phyloP scores from a whole-genome alignment of 1,284 basidiomycete genomes.

The Pyrrhoderma lamaoense region DNA sequence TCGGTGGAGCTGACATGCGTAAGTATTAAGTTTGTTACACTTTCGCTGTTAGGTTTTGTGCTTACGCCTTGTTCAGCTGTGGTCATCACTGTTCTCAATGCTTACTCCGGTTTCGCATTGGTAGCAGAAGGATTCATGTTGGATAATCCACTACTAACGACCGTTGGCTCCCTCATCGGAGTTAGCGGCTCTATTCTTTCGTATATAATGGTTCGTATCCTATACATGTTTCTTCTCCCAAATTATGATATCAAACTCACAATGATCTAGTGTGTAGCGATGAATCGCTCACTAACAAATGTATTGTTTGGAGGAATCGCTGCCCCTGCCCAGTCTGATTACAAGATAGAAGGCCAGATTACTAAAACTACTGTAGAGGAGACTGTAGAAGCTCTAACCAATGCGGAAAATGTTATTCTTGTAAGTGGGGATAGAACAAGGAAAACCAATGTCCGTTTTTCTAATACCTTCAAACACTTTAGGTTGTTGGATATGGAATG shows the following conservation, averaged over 20 bases:
- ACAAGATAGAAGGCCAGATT: constrained; percentile 75
- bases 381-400: constrained; percentile 64
- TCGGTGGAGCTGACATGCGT: constrained; percentile 90
- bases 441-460: too few relatives aligned
- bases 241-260: too few relatives aligned
- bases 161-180: constrained; percentile 75
- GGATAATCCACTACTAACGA: constrained; percentile 75
- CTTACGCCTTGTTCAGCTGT: constrained; percentile 53
- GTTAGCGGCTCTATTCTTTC: constrained; percentile 85
- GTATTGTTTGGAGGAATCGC: constrained; percentile 77
- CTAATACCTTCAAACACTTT: background rate
- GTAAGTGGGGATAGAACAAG: too few relatives aligned
- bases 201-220: constrained; percentile 71
- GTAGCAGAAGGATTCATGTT: constrained; percentile 91
- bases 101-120: constrained; percentile 86
- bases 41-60: constrained; percentile 14
- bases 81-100: constrained; percentile 81
- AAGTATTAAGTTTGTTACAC: constrained; percentile 26
- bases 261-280: constrained; percentile 85
- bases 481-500: constrained; percentile 87
- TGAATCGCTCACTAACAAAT: constrained; percentile 76
- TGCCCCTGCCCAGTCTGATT: constrained; percentile 44
- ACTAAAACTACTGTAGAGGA: constrained; percentile 74
- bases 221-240: too few relatives aligned
- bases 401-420: constrained; percentile 78